phyloP scores from a whole-genome alignment of 768 basidiomycete species.

The Termitomyces sp. region DNA sequence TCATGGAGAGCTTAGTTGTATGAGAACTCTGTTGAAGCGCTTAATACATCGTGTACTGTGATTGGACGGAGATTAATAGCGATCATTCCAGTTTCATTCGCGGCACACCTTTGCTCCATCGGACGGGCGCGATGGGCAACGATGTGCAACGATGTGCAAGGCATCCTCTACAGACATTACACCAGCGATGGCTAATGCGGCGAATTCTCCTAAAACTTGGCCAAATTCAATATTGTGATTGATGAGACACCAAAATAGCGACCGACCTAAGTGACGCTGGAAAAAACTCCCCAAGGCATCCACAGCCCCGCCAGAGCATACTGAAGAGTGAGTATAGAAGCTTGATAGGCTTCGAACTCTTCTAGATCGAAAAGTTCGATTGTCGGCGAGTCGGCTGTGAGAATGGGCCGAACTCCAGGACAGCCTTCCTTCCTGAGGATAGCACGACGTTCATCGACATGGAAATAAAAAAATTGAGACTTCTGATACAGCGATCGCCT shows the following conservation, averaged over 20 bases:
- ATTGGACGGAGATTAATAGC: conserved; percentile 41
- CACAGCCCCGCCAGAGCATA: too few relatives aligned
- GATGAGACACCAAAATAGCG: background rate
- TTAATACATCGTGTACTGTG: conserved; percentile 32
- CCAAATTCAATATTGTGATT: conserved; percentile 6
- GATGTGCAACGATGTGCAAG: conserved; percentile 56
- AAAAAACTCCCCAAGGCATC: conserved; percentile 21
- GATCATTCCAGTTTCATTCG: conserved; percentile 55
- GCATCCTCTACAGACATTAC: conserved; percentile 44
- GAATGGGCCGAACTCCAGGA: conserved; percentile 45
- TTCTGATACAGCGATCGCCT: conserved; percentile 43
- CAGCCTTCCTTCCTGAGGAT: conserved; percentile 49
- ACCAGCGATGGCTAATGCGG: conserved; percentile 45
- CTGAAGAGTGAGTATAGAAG: too few relatives aligned
- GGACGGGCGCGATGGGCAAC: conserved; percentile 52
- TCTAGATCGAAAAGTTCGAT: conserved; percentile 15
- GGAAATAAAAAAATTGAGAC: conserved; percentile 41
- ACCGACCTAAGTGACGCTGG: conserved; percentile 64
- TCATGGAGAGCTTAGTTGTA: too few relatives aligned
- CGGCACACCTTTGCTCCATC: conserved; percentile 46
- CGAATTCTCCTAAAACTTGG: conserved; percentile 70
- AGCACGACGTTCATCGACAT: conserved; percentile 57
- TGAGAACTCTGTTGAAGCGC: conserved; percentile 26
- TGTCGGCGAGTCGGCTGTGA: conserved; percentile 26
- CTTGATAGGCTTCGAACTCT: too few relatives aligned